A percentile compares a stretch with the other conserved stretches of the same genome.
Conservation (phyloP, 2,329 filamentous ascomycete species). For the Penicillium sumatraense region DNA sequence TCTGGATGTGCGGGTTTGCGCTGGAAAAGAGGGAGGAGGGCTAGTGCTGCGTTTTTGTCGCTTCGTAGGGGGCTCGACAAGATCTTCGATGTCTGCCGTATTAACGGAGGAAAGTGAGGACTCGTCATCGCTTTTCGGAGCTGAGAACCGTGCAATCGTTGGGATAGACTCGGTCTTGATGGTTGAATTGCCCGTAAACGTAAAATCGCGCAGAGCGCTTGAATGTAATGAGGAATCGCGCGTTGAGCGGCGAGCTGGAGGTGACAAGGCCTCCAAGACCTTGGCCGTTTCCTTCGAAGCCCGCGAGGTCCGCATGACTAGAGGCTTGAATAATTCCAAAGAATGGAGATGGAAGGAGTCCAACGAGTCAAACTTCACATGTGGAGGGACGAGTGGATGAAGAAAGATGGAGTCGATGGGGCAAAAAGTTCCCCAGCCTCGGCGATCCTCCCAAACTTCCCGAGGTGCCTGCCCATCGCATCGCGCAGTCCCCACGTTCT, state of each 20-base stretch:
- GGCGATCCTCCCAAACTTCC: constrained; percentile 20
- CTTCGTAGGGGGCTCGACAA: constrained; percentile 43
- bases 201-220: constrained; percentile 33
- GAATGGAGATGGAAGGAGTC: background rate
- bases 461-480: background rate
- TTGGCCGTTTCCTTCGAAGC: constrained; percentile 64
- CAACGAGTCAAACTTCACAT: constrained; percentile 24
- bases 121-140: constrained; percentile 33
- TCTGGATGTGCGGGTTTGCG: constrained; percentile 20
- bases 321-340: no score
- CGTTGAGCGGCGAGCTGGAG: constrained; percentile 48
- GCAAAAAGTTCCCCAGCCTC: constrained; percentile 26
- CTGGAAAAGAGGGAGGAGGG: constrained; percentile 27
- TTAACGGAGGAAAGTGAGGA: constrained; percentile 42
- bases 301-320: constrained; percentile 61
- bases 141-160: constrained; percentile 30
- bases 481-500: constrained; percentile 1
- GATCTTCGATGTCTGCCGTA: constrained; percentile 64
- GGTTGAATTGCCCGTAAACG: constrained; percentile 25
- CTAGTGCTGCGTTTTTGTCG: constrained; percentile 55
- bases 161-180: constrained; percentile 29
- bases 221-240: constrained; percentile 42
- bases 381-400: constrained; percentile 8
- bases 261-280: constrained; percentile 56
- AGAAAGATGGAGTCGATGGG: constrained; percentile 3